Evolutionary conservation across 2,329 filamentous ascomycete genomes (phyloP), one percentile per base, ranked within the genome.

Genomic region (Penicillium sp.): DNA sequence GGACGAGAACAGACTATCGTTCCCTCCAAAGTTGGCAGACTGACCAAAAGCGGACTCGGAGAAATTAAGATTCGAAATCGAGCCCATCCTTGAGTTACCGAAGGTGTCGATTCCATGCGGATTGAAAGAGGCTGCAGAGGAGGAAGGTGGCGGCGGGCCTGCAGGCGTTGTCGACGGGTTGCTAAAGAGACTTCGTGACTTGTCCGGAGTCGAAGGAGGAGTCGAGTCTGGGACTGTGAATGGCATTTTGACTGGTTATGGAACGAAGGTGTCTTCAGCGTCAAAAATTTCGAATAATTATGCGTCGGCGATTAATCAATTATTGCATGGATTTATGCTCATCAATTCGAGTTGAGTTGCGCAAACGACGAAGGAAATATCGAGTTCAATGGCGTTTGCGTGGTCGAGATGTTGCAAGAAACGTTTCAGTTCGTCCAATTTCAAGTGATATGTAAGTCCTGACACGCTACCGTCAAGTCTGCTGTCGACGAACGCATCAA

Each of bases 101-200:
- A 82, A 79, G 20, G 79, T 79, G 47, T 81, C 81, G 45, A 75
- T 75, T 3, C 79, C 82, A 56, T 77, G 75, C 30, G 82, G 82
- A 21, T 82, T 84, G 54, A 82, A 83, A n/a, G 81, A 83, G 30
- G 11, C 30, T 11, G 28, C 28, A 35, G 30, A 16, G 60, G 69
- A 68, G 24, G 74, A 76, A 30, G 79, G 80, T 24, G 81, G 81
- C 1, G 82, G 82, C 57, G 75, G 77, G 42, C 81, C 82, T 47
- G 80, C 80, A 52, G 83, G 83, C 16, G 83, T 85, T 20, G 81
- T 83, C 5, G 83, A 84, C 46, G 79, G 74, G 61, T 74, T 68
- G 56, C 69, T 69, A 56, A 69, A 67, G 5, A 72, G 63, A 52
- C 70, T 70, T 47, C 68, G 67, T 23, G 66, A 66, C 61, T 70